Evolutionary conservation across 2,329 filamentous ascomycete species (phyloP).

Genomic region (Calycina herbarum): DNA sequence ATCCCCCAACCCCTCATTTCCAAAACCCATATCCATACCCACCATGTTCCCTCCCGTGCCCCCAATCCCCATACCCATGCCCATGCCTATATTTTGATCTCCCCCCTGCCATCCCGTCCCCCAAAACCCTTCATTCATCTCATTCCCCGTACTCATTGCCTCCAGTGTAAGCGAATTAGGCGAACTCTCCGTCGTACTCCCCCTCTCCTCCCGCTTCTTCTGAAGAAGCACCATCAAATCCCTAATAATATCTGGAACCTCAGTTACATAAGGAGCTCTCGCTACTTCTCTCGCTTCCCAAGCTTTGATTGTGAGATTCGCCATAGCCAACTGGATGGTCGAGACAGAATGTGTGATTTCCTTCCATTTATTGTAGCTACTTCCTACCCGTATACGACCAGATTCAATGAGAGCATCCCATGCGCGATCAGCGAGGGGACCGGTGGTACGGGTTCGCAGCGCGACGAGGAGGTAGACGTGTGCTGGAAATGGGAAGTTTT

Average conservation of each 20-base stretch:
- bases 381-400: conserved; percentile 14
- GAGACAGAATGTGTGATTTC: neutral
- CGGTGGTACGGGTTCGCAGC: conserved; percentile 27
- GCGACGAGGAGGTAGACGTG: conserved; percentile 34
- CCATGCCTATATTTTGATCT: neutral
- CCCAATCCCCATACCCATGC: neutral
- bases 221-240: neutral
- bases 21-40: neutral
- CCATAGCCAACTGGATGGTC: conserved; percentile 24
- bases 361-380: neutral
- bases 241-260: neutral
- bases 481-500: conserved; percentile 37
- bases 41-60: neutral
- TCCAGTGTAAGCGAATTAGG: neutral
- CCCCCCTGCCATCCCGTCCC: neutral
- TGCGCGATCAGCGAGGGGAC: conserved; percentile 29
- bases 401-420: conserved; percentile 25
- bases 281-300: conserved; percentile 30
- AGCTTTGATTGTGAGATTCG: conserved; percentile 29
- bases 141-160: neutral
- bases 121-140: neutral
- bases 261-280: neutral
- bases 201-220: neutral
- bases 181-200: neutral
- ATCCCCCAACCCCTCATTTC: neutral